A percentile compares a stretch with the other conserved stretches of the same genome.
Conservation (phyloP, 139 green algal species). For the Chlorella sp. region DNA sequence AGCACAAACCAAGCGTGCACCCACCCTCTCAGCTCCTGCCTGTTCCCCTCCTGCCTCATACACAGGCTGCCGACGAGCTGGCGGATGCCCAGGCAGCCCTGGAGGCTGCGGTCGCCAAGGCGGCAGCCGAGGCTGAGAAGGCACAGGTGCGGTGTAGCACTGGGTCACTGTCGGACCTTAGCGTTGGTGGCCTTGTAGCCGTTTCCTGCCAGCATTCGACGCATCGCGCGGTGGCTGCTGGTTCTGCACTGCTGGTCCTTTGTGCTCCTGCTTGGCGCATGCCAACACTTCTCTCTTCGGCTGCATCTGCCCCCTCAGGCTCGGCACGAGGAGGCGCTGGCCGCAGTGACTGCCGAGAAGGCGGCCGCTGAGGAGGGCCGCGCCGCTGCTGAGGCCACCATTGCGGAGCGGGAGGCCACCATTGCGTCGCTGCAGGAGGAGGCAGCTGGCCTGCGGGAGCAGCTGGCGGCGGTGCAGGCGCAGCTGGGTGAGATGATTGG, state of each 20-base stretch:
- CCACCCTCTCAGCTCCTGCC: no score
- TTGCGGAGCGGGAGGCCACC: slow-evolving; percentile 29
- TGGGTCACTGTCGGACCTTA: neutral
- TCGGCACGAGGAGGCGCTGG: slow-evolving; percentile 45
- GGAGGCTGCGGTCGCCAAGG: slow-evolving; percentile 6
- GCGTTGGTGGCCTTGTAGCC: neutral
- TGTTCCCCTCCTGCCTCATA: no score
- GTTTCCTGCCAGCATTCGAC: neutral
- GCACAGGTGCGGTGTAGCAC: neutral
- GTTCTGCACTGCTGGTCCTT: neutral
- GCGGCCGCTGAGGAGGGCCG: neutral
- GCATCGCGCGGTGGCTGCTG: no score
- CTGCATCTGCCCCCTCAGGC: slow-evolving; percentile 1
- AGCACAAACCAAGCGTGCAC: no score
- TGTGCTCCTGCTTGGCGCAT: neutral
- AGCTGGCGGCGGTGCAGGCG: slow-evolving; percentile 41
- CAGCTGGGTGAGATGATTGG: slow-evolving; percentile 43
- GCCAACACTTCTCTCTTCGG: neutral
- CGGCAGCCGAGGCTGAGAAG: slow-evolving; percentile 31
- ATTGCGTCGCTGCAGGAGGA: slow-evolving; percentile 16
- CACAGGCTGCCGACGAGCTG: no score
- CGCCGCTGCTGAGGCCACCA: slow-evolving; percentile 6
- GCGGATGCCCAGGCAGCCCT: slow-evolving; percentile 36
- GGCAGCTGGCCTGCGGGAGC: slow-evolving; percentile 22
- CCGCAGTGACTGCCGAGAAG: neutral